Conservation (phyloP, 2,329 filamentous ascomycete genomes). For the Claviceps sorghi region DNA sequence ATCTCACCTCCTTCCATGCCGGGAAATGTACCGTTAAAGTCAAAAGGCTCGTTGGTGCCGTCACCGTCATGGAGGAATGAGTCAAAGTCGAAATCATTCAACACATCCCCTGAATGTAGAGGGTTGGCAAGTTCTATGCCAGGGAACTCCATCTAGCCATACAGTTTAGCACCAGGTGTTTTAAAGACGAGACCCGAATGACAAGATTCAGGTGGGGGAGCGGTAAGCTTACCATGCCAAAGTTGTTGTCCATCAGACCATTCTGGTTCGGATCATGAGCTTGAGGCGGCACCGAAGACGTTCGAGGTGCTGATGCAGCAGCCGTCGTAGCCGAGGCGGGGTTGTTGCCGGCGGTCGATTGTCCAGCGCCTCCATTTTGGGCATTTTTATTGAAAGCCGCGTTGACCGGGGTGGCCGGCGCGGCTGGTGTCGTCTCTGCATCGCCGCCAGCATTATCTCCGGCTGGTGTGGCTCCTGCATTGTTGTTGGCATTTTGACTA, state of each 20-base stretch:
- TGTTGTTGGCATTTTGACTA: constrained; percentile 34
- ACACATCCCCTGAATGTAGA: constrained; percentile 37
- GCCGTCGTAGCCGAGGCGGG: constrained; percentile 10
- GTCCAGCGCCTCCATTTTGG: constrained; percentile 15
- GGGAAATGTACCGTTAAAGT: constrained; percentile 36
- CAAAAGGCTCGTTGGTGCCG: constrained; percentile 33
- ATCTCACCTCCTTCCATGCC: constrained; percentile 44
- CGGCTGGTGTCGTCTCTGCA: constrained; percentile 47
- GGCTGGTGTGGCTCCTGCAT: constrained; percentile 36
- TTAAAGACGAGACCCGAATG: not conserved
- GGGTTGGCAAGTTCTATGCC: constrained; percentile 42
- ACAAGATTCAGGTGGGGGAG: not conserved
- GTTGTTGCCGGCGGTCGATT: constrained; percentile 7
- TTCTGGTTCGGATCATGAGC: constrained; percentile 33
- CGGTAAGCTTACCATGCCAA: constrained; percentile 28
- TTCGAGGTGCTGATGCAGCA: constrained; percentile 16
- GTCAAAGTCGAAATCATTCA: constrained; percentile 54
- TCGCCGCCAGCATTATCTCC: constrained; percentile 39
- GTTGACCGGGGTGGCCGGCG: constrained; percentile 48
- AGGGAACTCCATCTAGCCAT: constrained; percentile 28
- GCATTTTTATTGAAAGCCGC: constrained; percentile 27
- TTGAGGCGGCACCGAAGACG: constrained; percentile 19
- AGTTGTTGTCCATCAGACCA: constrained; percentile 33
- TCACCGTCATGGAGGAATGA: constrained; percentile 46
- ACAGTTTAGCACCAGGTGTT: constrained; percentile 5